Conservation (phyloP, 176 grass and related monocot genomes). For the Oryza meridionalis region DNA sequence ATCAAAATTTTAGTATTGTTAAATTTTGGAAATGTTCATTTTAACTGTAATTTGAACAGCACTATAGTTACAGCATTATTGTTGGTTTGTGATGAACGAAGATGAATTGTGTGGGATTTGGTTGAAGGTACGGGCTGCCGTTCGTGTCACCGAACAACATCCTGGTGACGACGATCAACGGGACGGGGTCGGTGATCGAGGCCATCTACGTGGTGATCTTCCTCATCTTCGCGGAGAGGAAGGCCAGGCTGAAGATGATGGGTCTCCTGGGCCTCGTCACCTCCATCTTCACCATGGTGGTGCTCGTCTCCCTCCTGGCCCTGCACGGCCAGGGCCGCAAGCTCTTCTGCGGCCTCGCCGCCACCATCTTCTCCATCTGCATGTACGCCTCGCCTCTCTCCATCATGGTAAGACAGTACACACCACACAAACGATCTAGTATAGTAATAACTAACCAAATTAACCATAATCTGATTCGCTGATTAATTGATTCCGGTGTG, state of each 20-base stretch:
- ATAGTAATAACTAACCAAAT: no score
- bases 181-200: slow-evolving; percentile 74
- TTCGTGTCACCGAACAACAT: slow-evolving; percentile 96
- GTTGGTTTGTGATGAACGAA: neutral
- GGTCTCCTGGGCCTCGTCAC: slow-evolving; percentile 61
- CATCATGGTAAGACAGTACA: slow-evolving; percentile 70
- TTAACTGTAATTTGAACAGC: no score
- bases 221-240: slow-evolving; percentile 69
- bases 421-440: neutral
- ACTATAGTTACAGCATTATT: neutral
- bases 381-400: slow-evolving; percentile 99
- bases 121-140: slow-evolving; percentile 79
- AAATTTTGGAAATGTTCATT: no score
- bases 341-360: slow-evolving; percentile 89
- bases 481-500: no score
- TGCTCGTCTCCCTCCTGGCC: slow-evolving; percentile 72
- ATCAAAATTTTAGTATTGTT: no score
- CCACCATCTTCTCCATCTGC: slow-evolving; percentile 90
- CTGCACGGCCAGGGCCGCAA: slow-evolving; percentile 73
- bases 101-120: neutral
- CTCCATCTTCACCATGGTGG: slow-evolving; percentile 64
- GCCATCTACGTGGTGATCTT: slow-evolving; percentile 90
- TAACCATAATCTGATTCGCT: no score
- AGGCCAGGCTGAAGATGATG: slow-evolving; percentile 47
- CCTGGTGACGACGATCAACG: slow-evolving; percentile 93